Percentiles rank a stretch among this genome's conserved stretches.
Conservation (phyloP, 306 rosid genomes). For the Herpetospermum pedunculosum region DNA sequence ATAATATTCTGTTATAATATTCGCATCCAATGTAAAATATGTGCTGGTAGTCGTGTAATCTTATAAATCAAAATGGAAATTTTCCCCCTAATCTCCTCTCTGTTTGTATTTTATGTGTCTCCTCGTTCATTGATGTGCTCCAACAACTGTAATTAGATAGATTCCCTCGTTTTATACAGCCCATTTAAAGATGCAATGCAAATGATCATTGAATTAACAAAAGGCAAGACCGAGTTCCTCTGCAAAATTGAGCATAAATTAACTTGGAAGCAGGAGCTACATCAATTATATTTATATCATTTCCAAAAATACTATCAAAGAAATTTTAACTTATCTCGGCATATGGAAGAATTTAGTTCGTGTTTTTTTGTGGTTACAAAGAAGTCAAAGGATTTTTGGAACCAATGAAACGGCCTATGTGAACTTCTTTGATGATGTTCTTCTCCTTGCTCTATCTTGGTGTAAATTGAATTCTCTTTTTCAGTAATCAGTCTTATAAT, state of each 20-base stretch:
- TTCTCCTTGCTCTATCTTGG: too few species aligned
- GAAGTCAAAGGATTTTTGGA: too few species aligned
- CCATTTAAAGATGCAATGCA: background rate
- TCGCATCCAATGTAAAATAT: background rate
- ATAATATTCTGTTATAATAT: background rate
- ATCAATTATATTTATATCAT: background rate
- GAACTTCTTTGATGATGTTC: too few species aligned
- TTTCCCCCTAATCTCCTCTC: background rate
- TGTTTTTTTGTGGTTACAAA: too few species aligned
- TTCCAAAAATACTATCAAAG: slow-evolving; percentile 10
- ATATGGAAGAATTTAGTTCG: background rate
- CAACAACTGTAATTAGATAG: background rate
- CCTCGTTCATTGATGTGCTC: background rate
- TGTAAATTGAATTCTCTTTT: too few species aligned
- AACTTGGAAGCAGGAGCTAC: background rate
- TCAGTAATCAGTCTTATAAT: too few species aligned
- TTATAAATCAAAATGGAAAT: background rate
- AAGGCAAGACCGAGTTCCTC: background rate
- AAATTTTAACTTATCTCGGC: slow-evolving; percentile 51
- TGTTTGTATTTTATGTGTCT: background rate
- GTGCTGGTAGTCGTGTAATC: background rate
- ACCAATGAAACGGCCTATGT: too few species aligned
- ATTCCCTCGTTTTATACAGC: background rate
- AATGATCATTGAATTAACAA: background rate
- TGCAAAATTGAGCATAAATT: background rate